These are phyloP conservation scores for Theileria annulata DNA, from an alignment of 169 alveolate genomes.

Conservation along the genomic window DNA sequence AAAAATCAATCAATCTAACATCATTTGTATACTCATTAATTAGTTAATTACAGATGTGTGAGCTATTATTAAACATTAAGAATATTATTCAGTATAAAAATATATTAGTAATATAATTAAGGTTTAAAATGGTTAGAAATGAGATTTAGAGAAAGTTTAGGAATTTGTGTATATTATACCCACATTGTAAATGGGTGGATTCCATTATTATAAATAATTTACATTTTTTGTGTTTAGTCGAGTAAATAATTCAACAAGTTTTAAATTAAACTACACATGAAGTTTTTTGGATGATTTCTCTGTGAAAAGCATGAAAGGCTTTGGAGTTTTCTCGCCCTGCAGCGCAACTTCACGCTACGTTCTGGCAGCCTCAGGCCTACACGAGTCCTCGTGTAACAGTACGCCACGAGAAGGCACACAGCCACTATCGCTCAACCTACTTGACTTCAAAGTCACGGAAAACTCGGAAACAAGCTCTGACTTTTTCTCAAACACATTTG, in stretches of 20 bases:
- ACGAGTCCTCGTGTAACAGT: slow-evolving; percentile 48
- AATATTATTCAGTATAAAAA: too few relatives aligned
- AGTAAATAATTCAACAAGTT: neutral
- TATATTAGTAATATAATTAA: too few relatives aligned
- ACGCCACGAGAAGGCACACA: slow-evolving; percentile 28
- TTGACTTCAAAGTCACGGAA: slow-evolving; percentile 51
- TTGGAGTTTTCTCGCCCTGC: slow-evolving; percentile 62
- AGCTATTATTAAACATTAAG: too few relatives aligned
- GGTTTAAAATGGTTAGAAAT: neutral
- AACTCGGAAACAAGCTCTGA: slow-evolving; percentile 16
- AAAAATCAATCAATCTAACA: neutral
- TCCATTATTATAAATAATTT: neutral
- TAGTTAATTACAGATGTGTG: neutral
- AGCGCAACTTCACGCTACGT: slow-evolving; percentile 59
- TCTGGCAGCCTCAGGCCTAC: slow-evolving; percentile 49
- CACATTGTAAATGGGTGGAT: neutral
- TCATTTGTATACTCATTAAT: too few relatives aligned
- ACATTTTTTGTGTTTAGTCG: neutral
- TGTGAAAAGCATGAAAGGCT: slow-evolving; percentile 48
- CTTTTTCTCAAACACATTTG: slow-evolving; percentile 29
- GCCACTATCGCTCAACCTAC: slow-evolving; percentile 28
- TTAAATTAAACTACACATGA: neutral
- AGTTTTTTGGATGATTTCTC: neutral
- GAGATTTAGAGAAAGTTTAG: neutral
- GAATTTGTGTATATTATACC: neutral